phyloP scores from a whole-genome alignment of 2,329 filamentous ascomycete species.

The Incumbomyces delicatus region DNA sequence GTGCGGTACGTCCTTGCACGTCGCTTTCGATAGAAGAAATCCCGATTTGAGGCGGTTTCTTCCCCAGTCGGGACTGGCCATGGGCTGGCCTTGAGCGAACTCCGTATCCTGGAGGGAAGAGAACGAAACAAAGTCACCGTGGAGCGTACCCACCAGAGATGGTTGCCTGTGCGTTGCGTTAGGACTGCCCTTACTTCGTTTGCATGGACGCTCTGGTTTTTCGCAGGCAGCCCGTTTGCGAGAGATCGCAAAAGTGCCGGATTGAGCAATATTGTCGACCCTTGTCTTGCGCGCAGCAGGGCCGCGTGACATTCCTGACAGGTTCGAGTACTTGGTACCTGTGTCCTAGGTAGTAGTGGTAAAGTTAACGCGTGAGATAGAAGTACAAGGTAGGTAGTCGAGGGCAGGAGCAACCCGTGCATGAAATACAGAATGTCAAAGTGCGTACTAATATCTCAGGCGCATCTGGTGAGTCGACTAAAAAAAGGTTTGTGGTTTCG shows the following conservation, averaged over 20 bases:
- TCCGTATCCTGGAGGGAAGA: constrained; percentile 24
- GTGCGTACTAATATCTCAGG: too few relatives aligned
- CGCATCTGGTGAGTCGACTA: too few relatives aligned
- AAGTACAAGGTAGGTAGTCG: too few relatives aligned
- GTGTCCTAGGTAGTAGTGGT: too few relatives aligned
- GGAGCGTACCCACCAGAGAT: constrained; percentile 1
- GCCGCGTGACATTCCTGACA: neutral
- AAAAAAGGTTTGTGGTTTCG: too few relatives aligned
- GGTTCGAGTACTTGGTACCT: too few relatives aligned
- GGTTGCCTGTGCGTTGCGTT: neutral
- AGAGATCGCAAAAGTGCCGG: constrained; percentile 37
- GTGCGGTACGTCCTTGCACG: neutral
- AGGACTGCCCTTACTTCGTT: constrained; percentile 18
- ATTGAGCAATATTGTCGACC: constrained; percentile 28
- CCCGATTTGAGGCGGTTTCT: constrained; percentile 19
- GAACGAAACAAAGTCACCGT: constrained; percentile 7
- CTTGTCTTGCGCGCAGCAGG: too few relatives aligned
- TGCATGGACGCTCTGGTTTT: neutral
- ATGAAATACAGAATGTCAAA: too few relatives aligned
- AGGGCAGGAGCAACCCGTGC: too few relatives aligned
- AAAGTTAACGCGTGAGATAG: too few relatives aligned
- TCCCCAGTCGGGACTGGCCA: constrained; percentile 22
- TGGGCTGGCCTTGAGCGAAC: constrained; percentile 30
- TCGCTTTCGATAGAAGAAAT: constrained; percentile 3
- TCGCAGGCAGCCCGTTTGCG: constrained; percentile 2